Evolutionary conservation across 768 basidiomycete species (phyloP), one percentile per base, ranked within the genome.

Genomic region (Psilocybe azurescens): DNA sequence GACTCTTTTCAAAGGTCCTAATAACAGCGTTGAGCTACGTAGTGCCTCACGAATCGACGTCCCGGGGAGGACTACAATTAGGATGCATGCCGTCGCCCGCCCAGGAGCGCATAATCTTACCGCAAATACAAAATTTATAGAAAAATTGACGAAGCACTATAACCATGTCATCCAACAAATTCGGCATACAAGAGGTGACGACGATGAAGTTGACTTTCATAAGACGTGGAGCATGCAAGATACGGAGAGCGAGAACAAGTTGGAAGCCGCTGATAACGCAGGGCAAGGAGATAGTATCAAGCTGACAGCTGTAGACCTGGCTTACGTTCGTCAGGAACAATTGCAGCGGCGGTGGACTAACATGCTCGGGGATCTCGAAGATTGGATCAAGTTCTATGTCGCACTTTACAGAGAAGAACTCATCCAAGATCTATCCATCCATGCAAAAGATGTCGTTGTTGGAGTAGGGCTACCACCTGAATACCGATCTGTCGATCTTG

Each of bases 261-360:
- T 11, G 33, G 7, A 6, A 36, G 11, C 11, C 7, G 33, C 6
- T 11, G 33, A 36, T 1, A 36, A 7, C 11, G 6, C 33, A 36
- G 11, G 7, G 11, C 33, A 36, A 36, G 33, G 33, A 36, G 33
- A 36, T 1, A 11, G 6, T 11, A 36, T 36, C 33, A 24, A 24
- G 24, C 11, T 36, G 33, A 61, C 60, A 29, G 3, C 24, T 2
- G 53, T 55, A 20, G 60, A 61, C 38, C 24, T 20, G 18, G 53
- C 32, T 10, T 56, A 50, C 33, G 46, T 61, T 16, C 60, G 53
- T 16, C 60, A 61, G 20, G 54, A 41, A 10, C 60, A 61, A 29
- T 28, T 61, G 11, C 53, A 61, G 54, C 30, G 54, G 30, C 53
- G 47, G 47, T 56, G 60, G 53, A 32, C 14, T 16, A n/a, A 36